Evolutionary conservation across 2,329 filamentous ascomycete species (phyloP).

Genomic region (Colletotrichum camelliae): DNA sequence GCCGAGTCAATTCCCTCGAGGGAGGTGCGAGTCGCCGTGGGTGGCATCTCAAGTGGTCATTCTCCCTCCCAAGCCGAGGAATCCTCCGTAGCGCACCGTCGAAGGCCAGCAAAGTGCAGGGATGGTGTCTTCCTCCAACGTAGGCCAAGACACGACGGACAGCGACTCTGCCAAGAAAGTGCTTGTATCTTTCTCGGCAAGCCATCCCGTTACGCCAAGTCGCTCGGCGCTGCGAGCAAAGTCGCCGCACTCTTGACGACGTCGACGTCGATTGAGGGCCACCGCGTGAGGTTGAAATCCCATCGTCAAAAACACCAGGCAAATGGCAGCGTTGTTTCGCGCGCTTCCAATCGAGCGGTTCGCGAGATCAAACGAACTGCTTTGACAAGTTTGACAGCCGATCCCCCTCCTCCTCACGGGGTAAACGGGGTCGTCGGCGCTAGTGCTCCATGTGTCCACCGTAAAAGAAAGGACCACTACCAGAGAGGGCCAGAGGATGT

Average conservation of each 20-base stretch:
- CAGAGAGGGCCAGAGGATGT: background rate
- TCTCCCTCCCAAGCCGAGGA: background rate
- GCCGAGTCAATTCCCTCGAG: background rate
- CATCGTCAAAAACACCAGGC: background rate
- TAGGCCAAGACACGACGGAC: constrained; percentile 16
- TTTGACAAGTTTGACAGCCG: constrained; percentile 4
- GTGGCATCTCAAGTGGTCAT: background rate
- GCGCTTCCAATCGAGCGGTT: background rate
- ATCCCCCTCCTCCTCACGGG: background rate
- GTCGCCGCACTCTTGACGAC: constrained; percentile 16
- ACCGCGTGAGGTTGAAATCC: background rate
- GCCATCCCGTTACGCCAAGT: constrained; percentile 21
- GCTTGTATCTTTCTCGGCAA: constrained; percentile 21
- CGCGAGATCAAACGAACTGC: constrained; percentile 13
- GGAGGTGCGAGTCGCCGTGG: background rate
- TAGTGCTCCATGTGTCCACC: background rate
- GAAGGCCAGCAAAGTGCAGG: background rate
- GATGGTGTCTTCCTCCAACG: background rate
- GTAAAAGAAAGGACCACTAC: background rate
- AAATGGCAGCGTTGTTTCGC: background rate
- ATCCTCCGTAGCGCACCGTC: background rate
- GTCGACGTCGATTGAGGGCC: background rate
- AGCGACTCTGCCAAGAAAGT: constrained; percentile 21
- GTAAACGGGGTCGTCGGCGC: background rate
- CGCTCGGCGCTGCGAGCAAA: constrained; percentile 19